phyloP scores from a whole-genome alignment of 2,329 filamentous ascomycete species.

The Parasarocladium wereldwijsianum region DNA sequence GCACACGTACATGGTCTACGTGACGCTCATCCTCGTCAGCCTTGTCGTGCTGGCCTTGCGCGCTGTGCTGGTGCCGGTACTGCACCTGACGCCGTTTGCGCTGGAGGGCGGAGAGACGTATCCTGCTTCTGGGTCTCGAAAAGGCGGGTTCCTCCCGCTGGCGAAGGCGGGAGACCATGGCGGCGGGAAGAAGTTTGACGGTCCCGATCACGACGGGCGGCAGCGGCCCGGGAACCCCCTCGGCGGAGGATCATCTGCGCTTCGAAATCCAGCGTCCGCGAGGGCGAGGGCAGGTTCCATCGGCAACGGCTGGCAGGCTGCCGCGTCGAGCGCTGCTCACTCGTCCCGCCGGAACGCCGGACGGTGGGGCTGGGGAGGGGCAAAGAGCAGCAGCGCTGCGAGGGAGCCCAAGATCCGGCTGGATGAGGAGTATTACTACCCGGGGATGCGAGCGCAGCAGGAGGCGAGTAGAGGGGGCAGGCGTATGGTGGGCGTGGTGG shows the following conservation, averaged over 20 bases:
- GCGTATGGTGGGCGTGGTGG: constrained; percentile 28
- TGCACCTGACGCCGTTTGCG: constrained; percentile 38
- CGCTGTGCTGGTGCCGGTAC: constrained; percentile 40
- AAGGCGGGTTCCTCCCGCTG: constrained; percentile 2
- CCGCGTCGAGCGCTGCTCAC: too few relatives aligned
- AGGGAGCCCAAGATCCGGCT: constrained; percentile 39
- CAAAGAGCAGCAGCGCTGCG: constrained; percentile 21
- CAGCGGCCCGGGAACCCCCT: background rate
- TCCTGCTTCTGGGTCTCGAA: too few relatives aligned
- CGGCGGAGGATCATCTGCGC: constrained; percentile 6
- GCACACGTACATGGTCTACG: constrained; percentile 69
- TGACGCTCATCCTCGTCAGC: constrained; percentile 40
- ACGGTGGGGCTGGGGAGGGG: too few relatives aligned
- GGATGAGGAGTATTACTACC: constrained; percentile 31
- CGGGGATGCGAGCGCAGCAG: constrained; percentile 17
- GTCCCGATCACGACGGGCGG: constrained; percentile 11
- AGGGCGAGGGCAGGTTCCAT: constrained; percentile 25
- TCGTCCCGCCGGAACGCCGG: too few relatives aligned
- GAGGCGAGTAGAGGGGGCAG: constrained; percentile 12
- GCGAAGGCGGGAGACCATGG: too few relatives aligned
- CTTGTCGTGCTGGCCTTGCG: constrained; percentile 35
- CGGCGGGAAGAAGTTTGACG: constrained; percentile 34
- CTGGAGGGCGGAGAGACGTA: constrained; percentile 23
- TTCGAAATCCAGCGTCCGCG: constrained; percentile 22
- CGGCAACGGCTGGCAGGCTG: constrained; percentile 14